Conservation (phyloP, 306 rosid genomes). For the Morella rubra region DNA sequence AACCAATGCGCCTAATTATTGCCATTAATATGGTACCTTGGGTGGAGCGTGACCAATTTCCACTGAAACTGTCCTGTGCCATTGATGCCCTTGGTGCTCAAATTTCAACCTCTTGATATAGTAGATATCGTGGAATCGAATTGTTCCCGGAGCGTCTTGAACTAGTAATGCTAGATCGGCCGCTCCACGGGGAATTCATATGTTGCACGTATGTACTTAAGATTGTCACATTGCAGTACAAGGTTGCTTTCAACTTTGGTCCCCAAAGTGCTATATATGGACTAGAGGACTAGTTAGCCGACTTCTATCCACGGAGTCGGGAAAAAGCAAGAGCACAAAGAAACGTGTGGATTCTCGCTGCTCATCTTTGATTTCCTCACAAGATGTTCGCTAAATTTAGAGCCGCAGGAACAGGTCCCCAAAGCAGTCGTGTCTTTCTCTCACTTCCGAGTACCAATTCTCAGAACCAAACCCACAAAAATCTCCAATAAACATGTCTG, state of each 20-base stretch:
- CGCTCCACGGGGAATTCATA: neutral
- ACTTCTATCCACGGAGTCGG: conserved; percentile 37
- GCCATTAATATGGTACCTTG: no score
- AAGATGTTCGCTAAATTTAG: conserved; percentile 42
- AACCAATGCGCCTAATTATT: neutral
- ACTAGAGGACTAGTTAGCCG: conserved; percentile 10
- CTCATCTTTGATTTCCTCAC: neutral
- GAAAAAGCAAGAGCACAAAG: neutral
- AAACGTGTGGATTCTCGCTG: conserved; percentile 31
- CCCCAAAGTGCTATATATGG: conserved; percentile 14
- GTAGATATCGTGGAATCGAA: neutral
- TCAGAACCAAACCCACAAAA: neutral
- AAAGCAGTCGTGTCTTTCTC: conserved; percentile 32
- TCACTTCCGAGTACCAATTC: conserved; percentile 11
- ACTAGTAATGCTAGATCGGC: no score
- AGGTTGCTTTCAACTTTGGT: conserved; percentile 6
- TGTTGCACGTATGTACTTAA: neutral
- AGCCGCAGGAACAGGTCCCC: conserved; percentile 29
- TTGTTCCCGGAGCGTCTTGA: neutral
- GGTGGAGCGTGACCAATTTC: conserved; percentile 3
- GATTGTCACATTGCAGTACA: no score
- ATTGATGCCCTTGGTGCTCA: no score
- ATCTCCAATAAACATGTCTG: conserved; percentile 46
- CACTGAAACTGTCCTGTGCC: neutral
- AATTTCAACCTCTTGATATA: neutral